Conservation (phyloP, 1,139 yeast genomes). For the Candida tetrigidarum region DNA sequence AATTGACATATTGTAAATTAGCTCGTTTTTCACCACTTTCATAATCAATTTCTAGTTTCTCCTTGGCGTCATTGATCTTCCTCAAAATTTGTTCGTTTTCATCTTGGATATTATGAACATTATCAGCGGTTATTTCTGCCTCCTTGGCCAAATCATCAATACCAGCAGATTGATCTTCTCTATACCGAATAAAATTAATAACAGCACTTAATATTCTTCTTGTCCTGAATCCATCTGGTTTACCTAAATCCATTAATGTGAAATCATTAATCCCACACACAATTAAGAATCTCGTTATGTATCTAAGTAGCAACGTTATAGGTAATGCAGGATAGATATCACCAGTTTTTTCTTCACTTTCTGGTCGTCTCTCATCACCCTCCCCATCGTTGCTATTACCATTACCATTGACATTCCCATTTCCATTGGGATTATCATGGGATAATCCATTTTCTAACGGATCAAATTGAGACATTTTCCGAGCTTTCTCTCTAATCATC, state of each 20-base stretch:
- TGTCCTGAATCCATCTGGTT: conserved; percentile 71
- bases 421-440: not conserved
- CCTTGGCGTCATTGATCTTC: conserved; percentile 44
- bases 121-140: conserved; percentile 55
- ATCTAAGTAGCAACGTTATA: conserved; percentile 49
- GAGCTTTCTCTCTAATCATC: conserved; percentile 31
- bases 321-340: conserved; percentile 41
- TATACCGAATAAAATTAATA: conserved; percentile 81
- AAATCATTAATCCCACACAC: conserved; percentile 83
- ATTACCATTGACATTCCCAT: conserved; percentile 10
- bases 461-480: conserved; percentile 4
- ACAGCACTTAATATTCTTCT: conserved; percentile 78
- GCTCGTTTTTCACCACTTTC: conserved; percentile 26
- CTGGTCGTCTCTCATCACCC: conserved; percentile 21
- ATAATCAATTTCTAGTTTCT: conserved; percentile 24
- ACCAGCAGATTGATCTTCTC: conserved; percentile 76
- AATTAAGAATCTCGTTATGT: conserved; percentile 63
- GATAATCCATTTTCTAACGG: conserved; percentile 9
- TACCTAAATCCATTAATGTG: conserved; percentile 62
- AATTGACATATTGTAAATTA: conserved; percentile 51
- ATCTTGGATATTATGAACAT: conserved; percentile 31
- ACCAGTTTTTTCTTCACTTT: conserved; percentile 12
- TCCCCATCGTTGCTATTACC: conserved; percentile 8
- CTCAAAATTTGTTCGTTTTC: conserved; percentile 46
- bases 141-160: conserved; percentile 63